A percentile compares a stretch with the other conserved stretches of the same genome.
phyloP scores from a whole-genome alignment of 1,284 basidiomycete species.

The Exobasidium rhododendri region DNA sequence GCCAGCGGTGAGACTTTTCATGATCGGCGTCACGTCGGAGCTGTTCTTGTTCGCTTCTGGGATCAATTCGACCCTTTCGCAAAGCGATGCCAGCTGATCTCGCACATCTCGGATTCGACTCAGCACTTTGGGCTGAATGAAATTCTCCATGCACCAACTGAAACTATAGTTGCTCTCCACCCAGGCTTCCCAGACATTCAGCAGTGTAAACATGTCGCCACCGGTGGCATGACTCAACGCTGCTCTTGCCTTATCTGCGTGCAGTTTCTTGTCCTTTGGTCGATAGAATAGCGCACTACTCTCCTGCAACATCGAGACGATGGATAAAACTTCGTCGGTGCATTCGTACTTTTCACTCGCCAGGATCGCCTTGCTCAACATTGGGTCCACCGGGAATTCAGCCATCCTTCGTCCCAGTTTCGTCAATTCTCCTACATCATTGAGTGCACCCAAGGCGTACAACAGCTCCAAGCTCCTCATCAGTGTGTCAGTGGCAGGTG shows the following conservation, averaged over 20 bases:
- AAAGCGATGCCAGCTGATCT: constrained; percentile 89
- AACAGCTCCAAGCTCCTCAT: constrained; percentile 89
- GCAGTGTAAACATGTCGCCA: constrained; percentile 95
- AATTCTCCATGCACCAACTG: constrained; percentile 65
- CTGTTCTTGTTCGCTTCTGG: constrained; percentile 74
- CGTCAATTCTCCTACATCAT: constrained; percentile 92
- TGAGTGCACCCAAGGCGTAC: constrained; percentile 91
- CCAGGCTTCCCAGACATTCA: constrained; percentile 99
- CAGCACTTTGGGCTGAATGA: constrained; percentile 89
- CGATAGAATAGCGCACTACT: constrained; percentile 91
- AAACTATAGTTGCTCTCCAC: constrained; percentile 86
- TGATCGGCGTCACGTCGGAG: constrained; percentile 84
- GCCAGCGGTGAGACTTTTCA: constrained; percentile 89
- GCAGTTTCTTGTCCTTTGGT: constrained; percentile 74
- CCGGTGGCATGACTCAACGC: constrained; percentile 83
- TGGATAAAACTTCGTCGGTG: constrained; percentile 94
- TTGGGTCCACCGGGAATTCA: constrained; percentile 97
- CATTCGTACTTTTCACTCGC: constrained; percentile 90
- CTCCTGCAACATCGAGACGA: constrained; percentile 95
- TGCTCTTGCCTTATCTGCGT: constrained; percentile 82
- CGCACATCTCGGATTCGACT: constrained; percentile 87
- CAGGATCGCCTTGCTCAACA: constrained; percentile 93
- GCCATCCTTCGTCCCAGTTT: constrained; percentile 95
- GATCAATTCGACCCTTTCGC: constrained; percentile 93
- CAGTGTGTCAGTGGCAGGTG: constrained; percentile 88